Percentiles rank a stretch among this genome's conserved stretches.
Conservation (phyloP, 164 flowering plant species). For the Malania oleifera region DNA sequence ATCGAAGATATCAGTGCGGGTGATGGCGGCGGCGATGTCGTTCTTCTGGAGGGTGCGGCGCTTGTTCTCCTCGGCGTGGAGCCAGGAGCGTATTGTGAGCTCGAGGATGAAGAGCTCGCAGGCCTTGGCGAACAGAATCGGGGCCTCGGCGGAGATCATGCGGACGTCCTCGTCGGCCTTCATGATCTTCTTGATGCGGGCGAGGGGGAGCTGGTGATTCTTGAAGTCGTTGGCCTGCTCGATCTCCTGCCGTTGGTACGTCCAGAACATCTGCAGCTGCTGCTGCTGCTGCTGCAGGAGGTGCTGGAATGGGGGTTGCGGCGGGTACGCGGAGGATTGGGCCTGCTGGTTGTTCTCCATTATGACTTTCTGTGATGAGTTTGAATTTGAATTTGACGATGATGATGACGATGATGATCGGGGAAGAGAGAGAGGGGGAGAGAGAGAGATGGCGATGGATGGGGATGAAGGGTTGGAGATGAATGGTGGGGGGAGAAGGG, state of each 20-base stretch:
- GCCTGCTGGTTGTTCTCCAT: conserved; percentile 30
- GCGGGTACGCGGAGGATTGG: conserved; percentile 20
- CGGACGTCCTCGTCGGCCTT: conserved; percentile 96
- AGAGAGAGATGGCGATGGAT: not conserved
- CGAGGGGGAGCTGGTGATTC: conserved; percentile 91
- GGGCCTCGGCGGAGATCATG: conserved; percentile 95
- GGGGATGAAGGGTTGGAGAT: not conserved
- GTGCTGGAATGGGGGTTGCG: conserved; percentile 37
- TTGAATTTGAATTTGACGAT: not conserved
- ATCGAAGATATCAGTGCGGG: conserved; percentile 83
- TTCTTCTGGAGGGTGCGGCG: conserved; percentile 92
- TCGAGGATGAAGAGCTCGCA: conserved; percentile 95
- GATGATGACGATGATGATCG: not conserved
- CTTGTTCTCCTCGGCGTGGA: conserved; percentile 98
- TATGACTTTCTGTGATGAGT: not conserved
- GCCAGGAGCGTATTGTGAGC: conserved; percentile 86
- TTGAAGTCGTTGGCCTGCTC: conserved; percentile 77
- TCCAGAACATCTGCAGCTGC: conserved; percentile 90
- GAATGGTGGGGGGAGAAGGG: conserved; percentile 6
- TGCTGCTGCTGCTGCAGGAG: conserved; percentile 91
- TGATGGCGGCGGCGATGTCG: conserved; percentile 87
- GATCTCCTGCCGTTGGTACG: conserved; percentile 76
- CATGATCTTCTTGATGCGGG: conserved; percentile 97
- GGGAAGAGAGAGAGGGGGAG: not conserved
- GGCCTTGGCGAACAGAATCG: conserved; percentile 82